phyloP scores from a whole-genome alignment of 2,329 filamentous ascomycete genomes.

The Ilyonectria destructans region DNA sequence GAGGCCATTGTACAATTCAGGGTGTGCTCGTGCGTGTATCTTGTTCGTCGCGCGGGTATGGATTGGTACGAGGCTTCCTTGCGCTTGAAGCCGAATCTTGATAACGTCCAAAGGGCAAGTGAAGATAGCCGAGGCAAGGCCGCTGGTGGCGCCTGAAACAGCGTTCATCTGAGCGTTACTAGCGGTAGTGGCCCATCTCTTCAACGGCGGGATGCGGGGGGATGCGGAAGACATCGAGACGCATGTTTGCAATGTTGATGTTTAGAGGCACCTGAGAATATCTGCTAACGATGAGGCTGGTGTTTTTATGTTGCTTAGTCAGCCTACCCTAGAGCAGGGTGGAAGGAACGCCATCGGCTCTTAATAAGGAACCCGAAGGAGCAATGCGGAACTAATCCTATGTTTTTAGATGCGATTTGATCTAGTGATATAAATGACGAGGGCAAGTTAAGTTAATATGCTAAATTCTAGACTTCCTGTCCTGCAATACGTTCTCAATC shows the following conservation, averaged over 20 bases:
- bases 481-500: too few species aligned
- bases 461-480: too few species aligned
- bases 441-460: too few species aligned
- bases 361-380: too few species aligned
- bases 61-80: constrained; percentile 81
- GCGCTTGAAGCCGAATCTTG: constrained; percentile 97
- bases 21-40: constrained; percentile 58
- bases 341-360: too few species aligned
- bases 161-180: constrained; percentile 82
- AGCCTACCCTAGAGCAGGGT: neutral
- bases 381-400: too few species aligned
- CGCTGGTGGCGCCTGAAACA: constrained; percentile 87
- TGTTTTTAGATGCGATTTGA: too few species aligned
- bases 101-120: constrained; percentile 98
- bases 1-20: constrained; percentile 84
- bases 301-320: neutral
- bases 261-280: neutral
- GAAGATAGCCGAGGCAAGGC: constrained; percentile 91
- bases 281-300: neutral
- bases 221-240: neutral
- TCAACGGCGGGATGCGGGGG: constrained; percentile 11
- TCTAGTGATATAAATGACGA: too few species aligned
- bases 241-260: neutral
- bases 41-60: constrained; percentile 57
- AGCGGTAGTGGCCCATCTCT: constrained; percentile 66